phyloP scores from a whole-genome alignment of 176 grass and related monocot species.

The Oryza coarctata region DNA sequence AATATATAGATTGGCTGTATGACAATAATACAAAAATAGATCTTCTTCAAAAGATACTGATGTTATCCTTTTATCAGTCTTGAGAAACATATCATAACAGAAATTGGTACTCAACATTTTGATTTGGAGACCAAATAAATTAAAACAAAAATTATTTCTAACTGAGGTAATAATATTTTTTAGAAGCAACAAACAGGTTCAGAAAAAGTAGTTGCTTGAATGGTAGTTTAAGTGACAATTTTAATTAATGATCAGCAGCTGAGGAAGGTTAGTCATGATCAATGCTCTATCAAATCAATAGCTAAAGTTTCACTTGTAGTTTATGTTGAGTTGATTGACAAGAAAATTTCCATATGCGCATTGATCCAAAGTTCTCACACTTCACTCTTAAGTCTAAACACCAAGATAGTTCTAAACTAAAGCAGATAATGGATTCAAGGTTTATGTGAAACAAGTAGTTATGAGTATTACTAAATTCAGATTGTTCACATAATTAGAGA shows the following conservation, averaged over 20 bases:
- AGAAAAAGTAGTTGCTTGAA: not conserved
- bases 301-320: constrained; percentile 16
- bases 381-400: not conserved
- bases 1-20: not conserved
- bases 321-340: not conserved
- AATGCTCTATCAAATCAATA: not conserved
- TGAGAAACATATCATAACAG: not conserved
- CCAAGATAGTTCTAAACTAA: constrained; percentile 14
- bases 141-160: not conserved
- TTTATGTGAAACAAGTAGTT: not conserved
- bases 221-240: constrained; percentile 12
- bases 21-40: not conserved
- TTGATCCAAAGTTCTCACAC: not conserved
- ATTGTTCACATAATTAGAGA: not conserved
- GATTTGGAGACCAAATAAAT: not conserved
- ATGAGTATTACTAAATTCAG: constrained; percentile 15
- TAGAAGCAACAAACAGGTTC: not conserved
- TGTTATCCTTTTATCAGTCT: not conserved
- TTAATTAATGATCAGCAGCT: not conserved
- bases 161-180: not conserved
- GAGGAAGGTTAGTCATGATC: not conserved
- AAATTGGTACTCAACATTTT: not conserved
- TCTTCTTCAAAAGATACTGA: not conserved
- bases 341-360: not conserved
- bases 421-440: constrained; percentile 10